Base-by-base conservation (phyloP, 2,329 filamentous ascomycete species). In the Penicillium sp. region DNA sequence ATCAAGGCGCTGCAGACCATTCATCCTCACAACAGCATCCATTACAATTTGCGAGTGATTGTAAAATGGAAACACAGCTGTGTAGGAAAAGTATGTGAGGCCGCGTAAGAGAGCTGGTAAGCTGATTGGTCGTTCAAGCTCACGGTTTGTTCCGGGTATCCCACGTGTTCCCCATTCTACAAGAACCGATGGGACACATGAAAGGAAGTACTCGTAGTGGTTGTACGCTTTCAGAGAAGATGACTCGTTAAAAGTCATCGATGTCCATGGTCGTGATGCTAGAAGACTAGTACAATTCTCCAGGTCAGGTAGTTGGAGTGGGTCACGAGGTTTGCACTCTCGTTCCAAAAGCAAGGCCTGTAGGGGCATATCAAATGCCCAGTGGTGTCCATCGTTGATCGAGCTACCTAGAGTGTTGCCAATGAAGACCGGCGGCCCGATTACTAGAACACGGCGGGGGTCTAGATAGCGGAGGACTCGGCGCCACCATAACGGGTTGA, bases 161-260 rank as follows among this genome's bases (percentile, higher is more conserved):
- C 61, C 42, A 38, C 66, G 58, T 66, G 59, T 66, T 70, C 63
- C 71, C 74, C 74, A 75, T 56, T 67, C 78, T 23, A 79, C 78
- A 1, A 90, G 75, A 56, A 89, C 79, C 15, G 86, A 86, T 0
- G 86, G 87, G 7, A 88, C 82, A 1, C 81, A 78, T 45, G 85
- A 85, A 37, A 86, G 78, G 67, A 88, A 90, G 73, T 87, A 91
- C 66, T 91, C 86, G 70, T 90, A 89, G 4, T 84, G 86, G 47
- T 82, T 82, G 74, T 90, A 93, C 6, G 85, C 87, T 57, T 82
- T 81, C n/a, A 89, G 81, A 5, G 86, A 90, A 0, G 88, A 90
- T 9, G 89, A 88, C 75, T 93, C 89, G 69, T 93, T 93, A 62
- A 63, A 81, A 80, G 63, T 79, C 78, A 54, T 74, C 71, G 10